A percentile compares a stretch with the other conserved stretches of the same genome.
These are phyloP conservation scores for Sarcomyxa edulis DNA, from an alignment of 768 basidiomycete genomes.

Conservation along the genomic window DNA sequence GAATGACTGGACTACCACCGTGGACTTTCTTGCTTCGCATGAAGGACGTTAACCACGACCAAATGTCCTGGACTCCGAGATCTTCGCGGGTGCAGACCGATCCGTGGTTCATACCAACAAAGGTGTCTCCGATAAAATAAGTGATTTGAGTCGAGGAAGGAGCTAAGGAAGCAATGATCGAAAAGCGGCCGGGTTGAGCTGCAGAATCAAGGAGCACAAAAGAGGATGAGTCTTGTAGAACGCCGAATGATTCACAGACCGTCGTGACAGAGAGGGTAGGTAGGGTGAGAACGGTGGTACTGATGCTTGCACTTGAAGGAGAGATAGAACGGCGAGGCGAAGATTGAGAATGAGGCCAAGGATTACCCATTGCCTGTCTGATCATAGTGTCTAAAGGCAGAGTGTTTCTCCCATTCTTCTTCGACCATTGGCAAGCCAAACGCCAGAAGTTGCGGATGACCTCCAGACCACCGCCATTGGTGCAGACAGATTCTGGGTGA, in stretches of 20 bases:
- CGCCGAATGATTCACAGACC: conserved; percentile 63
- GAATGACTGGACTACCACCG: conserved; percentile 47
- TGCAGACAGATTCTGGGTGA: conserved; percentile 82
- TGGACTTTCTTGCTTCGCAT: conserved; percentile 48
- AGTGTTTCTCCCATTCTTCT: conserved; percentile 27
- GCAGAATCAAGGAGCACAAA: conserved; percentile 77
- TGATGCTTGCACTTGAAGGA: conserved; percentile 16
- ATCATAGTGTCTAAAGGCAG: conserved; percentile 36
- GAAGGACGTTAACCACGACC: conserved; percentile 72
- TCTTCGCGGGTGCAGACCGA: conserved; percentile 27
- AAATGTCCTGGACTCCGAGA: conserved; percentile 53
- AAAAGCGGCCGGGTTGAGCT: conserved; percentile 66
- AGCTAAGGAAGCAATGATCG: conserved; percentile 63
- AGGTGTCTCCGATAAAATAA: conserved; percentile 45
- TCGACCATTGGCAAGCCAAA: conserved; percentile 56
- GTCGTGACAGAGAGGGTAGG: conserved; percentile 35
- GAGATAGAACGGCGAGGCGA: conserved; percentile 18
- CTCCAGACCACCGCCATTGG: conserved; percentile 60
- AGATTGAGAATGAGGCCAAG: conserved; percentile 52
- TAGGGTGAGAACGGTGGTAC: conserved; percentile 34
- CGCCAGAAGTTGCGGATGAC: conserved; percentile 73
- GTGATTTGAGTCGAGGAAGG: conserved; percentile 51
- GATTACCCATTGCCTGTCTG: conserved; percentile 33
- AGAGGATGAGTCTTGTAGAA: conserved; percentile 46
- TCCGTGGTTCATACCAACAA: conserved; percentile 40